Percentiles rank a stretch among this genome's conserved stretches.
phyloP scores from a whole-genome alignment of 768 basidiomycete genomes.

The Podaxis rugospora region DNA sequence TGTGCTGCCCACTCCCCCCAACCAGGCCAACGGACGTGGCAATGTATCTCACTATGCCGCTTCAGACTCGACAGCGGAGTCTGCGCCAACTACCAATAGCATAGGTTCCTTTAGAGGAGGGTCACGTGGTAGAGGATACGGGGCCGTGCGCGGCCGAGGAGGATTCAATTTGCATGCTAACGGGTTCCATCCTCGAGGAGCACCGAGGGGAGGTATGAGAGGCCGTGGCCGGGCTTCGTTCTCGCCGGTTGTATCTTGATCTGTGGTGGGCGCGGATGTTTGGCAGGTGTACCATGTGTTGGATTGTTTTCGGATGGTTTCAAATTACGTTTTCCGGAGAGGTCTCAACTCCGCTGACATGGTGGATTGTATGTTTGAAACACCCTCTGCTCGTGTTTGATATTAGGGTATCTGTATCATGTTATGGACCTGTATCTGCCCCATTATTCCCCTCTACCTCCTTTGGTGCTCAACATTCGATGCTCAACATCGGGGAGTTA shows the following conservation, averaged over 20 bases:
- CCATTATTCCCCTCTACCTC: background rate
- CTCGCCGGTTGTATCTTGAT: constrained; percentile 9
- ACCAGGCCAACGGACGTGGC: background rate
- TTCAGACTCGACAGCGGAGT: constrained; percentile 4
- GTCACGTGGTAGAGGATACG: constrained; percentile 2
- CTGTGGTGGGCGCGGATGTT: background rate
- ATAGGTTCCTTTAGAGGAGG: background rate
- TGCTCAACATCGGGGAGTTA: no score
- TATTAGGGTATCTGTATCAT: background rate
- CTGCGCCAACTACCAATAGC: background rate
- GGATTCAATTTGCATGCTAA: constrained; percentile 13
- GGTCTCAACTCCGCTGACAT: background rate
- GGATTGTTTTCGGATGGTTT: background rate
- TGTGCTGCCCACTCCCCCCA: background rate
- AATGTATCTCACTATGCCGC: background rate
- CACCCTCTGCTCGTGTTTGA: no score
- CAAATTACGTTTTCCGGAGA: background rate
- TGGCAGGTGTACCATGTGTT: background rate
- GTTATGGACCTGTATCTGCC: background rate
- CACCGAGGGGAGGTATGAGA: constrained; percentile 28
- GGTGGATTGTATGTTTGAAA: background rate
- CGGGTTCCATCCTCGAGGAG: constrained; percentile 25
- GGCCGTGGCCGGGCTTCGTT: constrained; percentile 35
- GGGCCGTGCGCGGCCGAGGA: constrained; percentile 1
- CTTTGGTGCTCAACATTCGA: no score